Evolutionary conservation across 768 basidiomycete species (phyloP), one percentile per base, ranked within the genome.

Genomic region (Suillus hirtellus): DNA sequence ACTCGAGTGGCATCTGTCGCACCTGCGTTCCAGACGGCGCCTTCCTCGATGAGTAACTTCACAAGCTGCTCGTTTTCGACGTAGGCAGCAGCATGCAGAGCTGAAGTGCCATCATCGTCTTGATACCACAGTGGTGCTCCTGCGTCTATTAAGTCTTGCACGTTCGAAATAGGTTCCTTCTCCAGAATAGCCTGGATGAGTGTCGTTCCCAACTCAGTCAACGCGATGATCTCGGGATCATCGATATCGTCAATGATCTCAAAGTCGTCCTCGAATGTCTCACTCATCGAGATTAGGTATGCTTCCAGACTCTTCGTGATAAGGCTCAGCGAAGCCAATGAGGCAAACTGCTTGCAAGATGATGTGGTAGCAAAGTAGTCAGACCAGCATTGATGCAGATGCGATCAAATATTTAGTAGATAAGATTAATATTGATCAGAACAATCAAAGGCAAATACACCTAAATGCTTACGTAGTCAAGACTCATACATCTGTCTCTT

Each of bases 1-100:
- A 7, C 9, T 53, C 3, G 65, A 58, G n/a, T 21, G 43, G 62
- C 6, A n/a, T 49, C 34, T 42, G 56, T 72, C 81, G 65, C 66
- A 87, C 94, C 87, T 69, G 92, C 83, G 75, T 96, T 97, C 97
- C 97, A 99, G 0, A 94, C 72, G 1, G 93, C 95, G 14, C 96
- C 95, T 61, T 85, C 82, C n/a, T 87, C 81, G 34, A 99, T 80
- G 40, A 99, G 79, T 7, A 82, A 71, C 60, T 83, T 82, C 12
- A 90, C 81, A 17, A 96, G 78, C n/a, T 81, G 79, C 2, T 81
- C 71, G 67, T 90, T 85, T 68, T 89, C 87, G 53, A 83, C 74
- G 67, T 90, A 94, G 1, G 88, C 90, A 14, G 93, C 96, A 17
- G 93, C 94, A 71, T 99, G 96, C 52, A 99, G 75, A 19, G 88